Evolutionary conservation across 768 basidiomycete genomes (phyloP), one percentile per base, ranked within the genome.

Genomic region (Lentinula lateritia): DNA sequence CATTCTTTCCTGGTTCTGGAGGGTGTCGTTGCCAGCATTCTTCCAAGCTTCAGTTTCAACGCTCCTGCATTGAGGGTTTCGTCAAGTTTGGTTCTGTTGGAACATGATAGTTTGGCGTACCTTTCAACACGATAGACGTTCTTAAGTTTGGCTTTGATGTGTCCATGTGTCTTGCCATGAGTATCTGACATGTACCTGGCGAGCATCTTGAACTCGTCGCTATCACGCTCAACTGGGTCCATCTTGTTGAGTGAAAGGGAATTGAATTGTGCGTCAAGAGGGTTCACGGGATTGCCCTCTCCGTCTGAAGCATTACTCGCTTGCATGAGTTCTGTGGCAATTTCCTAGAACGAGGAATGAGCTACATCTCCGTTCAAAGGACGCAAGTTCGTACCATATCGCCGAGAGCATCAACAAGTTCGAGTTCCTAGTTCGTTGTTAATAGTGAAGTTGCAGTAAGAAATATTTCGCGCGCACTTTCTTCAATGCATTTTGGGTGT

Each of bases 351-450:
- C 50, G 58, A 1, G 38, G 5, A 28, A 8, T 18, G 10, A 16
- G 32, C 56, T 20, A 46, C 20, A 9, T 20, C 23, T 10, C 7
- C 1, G 8, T 28, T 10, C 39, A 41, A 34, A 20, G 10, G 7
- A 43, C 23, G 41, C 9, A 10, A 28, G 15, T 58, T 63, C 32
- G 8, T 63, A 80, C 83, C 85, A 87, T 86, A 66, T 87, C 84
- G 2, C 84, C 83, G 23, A 87, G 78, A 18, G 84, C 83, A 63
- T 86, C 85, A 15, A 86, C 83, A 20, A 85, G 78, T n/a, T 84
- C 82, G 45, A 86, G 76, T 74, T 86, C 84, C 79, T 81, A 66
- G 12, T 38, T 18, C 20, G 16, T 38, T 38, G 23, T 56, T 41
- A 12, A 34, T 60, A 23, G 7, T 32, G 18, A 16, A 48, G n/a